Evolutionary conservation across 768 basidiomycete species (phyloP).

Genomic region (Melanogaster broomeanus): DNA sequence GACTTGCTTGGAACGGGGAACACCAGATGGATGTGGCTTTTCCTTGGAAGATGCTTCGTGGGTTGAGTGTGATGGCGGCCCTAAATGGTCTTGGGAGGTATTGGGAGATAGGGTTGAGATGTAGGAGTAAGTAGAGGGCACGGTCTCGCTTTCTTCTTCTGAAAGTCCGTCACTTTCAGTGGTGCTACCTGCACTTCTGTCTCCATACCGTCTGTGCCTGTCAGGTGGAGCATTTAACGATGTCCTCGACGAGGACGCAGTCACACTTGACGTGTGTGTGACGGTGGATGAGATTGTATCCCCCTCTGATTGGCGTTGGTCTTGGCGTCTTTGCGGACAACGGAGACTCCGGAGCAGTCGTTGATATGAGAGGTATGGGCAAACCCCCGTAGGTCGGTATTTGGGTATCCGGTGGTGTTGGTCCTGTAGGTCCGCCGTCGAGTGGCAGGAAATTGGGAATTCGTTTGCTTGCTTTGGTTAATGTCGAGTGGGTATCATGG

Average conservation of each 20-base stretch:
- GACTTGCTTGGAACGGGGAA: slow-evolving; percentile 55
- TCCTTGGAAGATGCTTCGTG: slow-evolving; percentile 24
- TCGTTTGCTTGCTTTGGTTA: slow-evolving; percentile 16
- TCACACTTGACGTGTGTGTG: slow-evolving; percentile 8
- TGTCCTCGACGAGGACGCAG: slow-evolving; percentile 22
- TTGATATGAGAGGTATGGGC: slow-evolving; percentile 57
- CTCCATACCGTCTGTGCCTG: slow-evolving; percentile 16
- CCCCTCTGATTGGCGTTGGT: slow-evolving; percentile 13
- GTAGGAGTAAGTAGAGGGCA: slow-evolving; percentile 33
- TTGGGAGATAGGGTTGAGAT: slow-evolving; percentile 33
- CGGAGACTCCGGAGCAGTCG: slow-evolving; percentile 46
- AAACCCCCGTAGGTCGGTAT: slow-evolving; percentile 39
- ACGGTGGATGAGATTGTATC: slow-evolving; percentile 5
- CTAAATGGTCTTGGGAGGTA: slow-evolving; percentile 31
- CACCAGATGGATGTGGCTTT: slow-evolving; percentile 35
- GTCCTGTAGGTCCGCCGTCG: slow-evolving; percentile 20
- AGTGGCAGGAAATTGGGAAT: slow-evolving; percentile 32
- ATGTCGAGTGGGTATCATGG: slow-evolving; percentile 24
- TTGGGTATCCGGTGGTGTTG: slow-evolving; percentile 13
- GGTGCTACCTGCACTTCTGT: slow-evolving; percentile 24
- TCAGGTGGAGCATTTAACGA: slow-evolving; percentile 33
- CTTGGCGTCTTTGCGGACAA: slow-evolving; percentile 20
- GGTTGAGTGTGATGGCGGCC: slow-evolving; percentile 15
- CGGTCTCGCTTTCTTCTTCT: slow-evolving; percentile 36
- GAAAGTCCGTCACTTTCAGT: slow-evolving; percentile 34